phyloP scores from a whole-genome alignment of 2,329 filamentous ascomycete genomes.

The Aspergillus cejpii region DNA sequence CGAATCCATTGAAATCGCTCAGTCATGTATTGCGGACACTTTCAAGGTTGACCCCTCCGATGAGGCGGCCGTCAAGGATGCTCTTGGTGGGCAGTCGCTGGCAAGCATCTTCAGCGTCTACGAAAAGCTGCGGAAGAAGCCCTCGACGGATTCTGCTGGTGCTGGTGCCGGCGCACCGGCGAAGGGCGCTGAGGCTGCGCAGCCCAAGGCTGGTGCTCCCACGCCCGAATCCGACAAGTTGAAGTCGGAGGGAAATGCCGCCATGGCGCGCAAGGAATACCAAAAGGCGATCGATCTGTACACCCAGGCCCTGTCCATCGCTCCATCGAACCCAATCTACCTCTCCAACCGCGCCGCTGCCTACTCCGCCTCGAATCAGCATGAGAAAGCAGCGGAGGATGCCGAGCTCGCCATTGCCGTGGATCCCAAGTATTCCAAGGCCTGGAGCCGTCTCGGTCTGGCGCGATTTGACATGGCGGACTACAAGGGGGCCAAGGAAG shows the following conservation, averaged over 20 bases:
- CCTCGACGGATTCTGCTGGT: constrained; percentile 42
- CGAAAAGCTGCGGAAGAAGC: constrained; percentile 79
- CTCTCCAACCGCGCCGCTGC: constrained; percentile 95
- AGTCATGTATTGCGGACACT: constrained; percentile 87
- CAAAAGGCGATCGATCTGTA: constrained; percentile 73
- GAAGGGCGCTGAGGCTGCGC: constrained; percentile 35
- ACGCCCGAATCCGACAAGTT: constrained; percentile 74
- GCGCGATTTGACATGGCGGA: constrained; percentile 89
- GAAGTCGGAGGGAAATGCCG: constrained; percentile 86
- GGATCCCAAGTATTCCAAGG: constrained; percentile 93
- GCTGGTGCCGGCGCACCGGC: constrained; percentile 36
- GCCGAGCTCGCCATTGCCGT: constrained; percentile 83
- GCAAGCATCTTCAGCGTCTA: constrained; percentile 91
- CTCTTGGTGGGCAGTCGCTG: constrained; percentile 79
- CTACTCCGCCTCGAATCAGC: constrained; percentile 75
- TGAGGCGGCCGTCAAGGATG: constrained; percentile 63
- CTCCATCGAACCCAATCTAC: constrained; percentile 88
- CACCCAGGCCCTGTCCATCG: constrained; percentile 72
- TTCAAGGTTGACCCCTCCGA: constrained; percentile 91
- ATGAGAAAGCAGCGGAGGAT: constrained; percentile 75
- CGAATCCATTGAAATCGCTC: constrained; percentile 88
- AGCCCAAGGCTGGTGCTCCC: constrained; percentile 31
- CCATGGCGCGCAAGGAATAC: constrained; percentile 95
- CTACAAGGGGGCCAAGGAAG: constrained; percentile 85
- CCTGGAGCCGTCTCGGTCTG: constrained; percentile 87